A percentile compares a stretch with the other conserved stretches of the same genome.
Evolutionary conservation across 2,329 filamentous ascomycete species (phyloP).

Genomic region (Shiraia sp.): DNA sequence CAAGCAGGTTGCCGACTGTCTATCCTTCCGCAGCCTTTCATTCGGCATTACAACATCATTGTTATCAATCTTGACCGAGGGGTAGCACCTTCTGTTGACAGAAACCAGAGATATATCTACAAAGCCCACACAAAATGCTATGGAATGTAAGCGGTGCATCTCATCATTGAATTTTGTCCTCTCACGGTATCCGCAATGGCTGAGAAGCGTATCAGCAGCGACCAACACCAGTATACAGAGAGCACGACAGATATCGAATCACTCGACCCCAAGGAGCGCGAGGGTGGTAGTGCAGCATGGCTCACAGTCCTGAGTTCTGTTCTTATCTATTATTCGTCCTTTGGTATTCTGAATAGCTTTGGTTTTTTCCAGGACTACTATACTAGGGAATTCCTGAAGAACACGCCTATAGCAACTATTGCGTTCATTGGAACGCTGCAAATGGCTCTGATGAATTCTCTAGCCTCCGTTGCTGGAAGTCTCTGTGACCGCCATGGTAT

Average conservation of each 20-base stretch:
- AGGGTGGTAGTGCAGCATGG: slow-evolving; percentile 30
- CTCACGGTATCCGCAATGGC: slow-evolving; percentile 11
- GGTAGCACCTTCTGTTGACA: too few species aligned
- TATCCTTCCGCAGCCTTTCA: too few species aligned
- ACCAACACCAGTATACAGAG: slow-evolving; percentile 11
- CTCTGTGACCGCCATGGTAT: slow-evolving; percentile 66
- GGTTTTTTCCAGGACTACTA: slow-evolving; percentile 54
- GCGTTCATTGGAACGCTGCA: slow-evolving; percentile 51
- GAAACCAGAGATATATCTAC: slow-evolving; percentile 7
- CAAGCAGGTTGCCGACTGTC: too few species aligned
- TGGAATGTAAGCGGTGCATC: slow-evolving; percentile 5
- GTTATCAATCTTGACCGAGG: too few species aligned
- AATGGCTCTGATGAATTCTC: slow-evolving; percentile 52
- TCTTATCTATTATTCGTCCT: slow-evolving; percentile 45
- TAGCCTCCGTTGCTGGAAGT: slow-evolving; percentile 64
- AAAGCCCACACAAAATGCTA: neutral
- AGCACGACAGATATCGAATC: slow-evolving; percentile 28
- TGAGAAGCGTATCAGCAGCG: slow-evolving; percentile 17
- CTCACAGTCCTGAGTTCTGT: slow-evolving; percentile 43
- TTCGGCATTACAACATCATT: too few species aligned
- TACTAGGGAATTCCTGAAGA: slow-evolving; percentile 36
- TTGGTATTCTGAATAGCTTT: slow-evolving; percentile 48
- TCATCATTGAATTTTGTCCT: neutral
- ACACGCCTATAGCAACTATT: slow-evolving; percentile 41
- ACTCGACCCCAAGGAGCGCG: slow-evolving; percentile 19